phyloP scores from a whole-genome alignment of 2,329 filamentous ascomycete genomes.

The Aspergillus hiratsukae region DNA sequence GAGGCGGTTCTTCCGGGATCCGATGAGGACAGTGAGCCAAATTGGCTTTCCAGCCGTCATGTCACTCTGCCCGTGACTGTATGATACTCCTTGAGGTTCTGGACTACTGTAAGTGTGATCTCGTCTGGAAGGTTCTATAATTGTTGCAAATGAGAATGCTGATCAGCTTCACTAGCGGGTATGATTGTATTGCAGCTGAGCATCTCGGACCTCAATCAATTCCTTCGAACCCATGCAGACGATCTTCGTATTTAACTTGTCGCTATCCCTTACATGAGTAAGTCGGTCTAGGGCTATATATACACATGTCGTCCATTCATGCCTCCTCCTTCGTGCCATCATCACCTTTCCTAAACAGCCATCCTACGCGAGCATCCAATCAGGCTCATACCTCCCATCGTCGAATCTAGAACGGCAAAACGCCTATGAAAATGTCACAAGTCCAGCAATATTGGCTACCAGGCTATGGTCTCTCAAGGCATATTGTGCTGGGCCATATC shows the following conservation, averaged over 20 bases:
- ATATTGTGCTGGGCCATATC: slow-evolving; percentile 46
- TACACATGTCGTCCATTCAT: neutral
- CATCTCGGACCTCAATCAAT: slow-evolving; percentile 5
- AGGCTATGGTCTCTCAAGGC: slow-evolving; percentile 46
- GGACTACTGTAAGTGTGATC: slow-evolving; percentile 7
- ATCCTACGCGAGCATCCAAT: neutral
- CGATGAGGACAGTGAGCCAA: slow-evolving; percentile 15
- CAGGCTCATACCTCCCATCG: neutral
- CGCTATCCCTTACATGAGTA: neutral
- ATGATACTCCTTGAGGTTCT: slow-evolving; percentile 5
- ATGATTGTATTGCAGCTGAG: slow-evolving; percentile 4
- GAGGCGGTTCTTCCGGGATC: slow-evolving; percentile 28
- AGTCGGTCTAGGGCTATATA: neutral
- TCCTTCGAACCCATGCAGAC: neutral
- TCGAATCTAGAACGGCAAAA: neutral
- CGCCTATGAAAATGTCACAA: slow-evolving; percentile 28
- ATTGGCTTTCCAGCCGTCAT: slow-evolving; percentile 6
- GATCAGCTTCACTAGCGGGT: slow-evolving; percentile 9
- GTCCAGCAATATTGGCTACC: slow-evolving; percentile 46
- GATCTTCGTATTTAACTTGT: neutral
- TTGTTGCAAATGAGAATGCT: slow-evolving; percentile 6
- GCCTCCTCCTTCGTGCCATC: neutral
- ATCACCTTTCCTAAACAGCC: neutral
- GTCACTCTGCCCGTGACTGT: slow-evolving; percentile 6
- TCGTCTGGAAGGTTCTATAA: slow-evolving; percentile 3